A percentile compares a stretch with the other conserved stretches of the same genome.
Conservation (phyloP, 805 yeast species). For the Torulaspora maleeae region DNA sequence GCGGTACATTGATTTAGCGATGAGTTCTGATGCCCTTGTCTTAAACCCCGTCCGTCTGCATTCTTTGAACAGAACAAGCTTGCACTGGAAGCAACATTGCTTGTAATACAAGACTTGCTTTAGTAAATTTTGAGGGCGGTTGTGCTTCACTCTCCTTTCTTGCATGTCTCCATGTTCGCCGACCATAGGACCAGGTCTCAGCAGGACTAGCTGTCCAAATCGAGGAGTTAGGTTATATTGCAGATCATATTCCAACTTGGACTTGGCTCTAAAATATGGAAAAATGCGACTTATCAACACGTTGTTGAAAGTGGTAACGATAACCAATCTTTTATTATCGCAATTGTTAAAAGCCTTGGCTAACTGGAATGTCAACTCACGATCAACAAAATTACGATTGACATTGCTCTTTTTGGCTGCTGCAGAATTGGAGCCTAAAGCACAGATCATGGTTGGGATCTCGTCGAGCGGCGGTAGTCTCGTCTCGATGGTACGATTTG, state of each 20-base stretch:
- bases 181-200: conserved; percentile 31
- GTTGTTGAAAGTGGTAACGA: conserved; percentile 27
- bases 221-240: conserved; percentile 8
- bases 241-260: conserved; percentile 20
- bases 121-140: conserved; percentile 5
- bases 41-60: conserved; percentile 13
- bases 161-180: conserved; percentile 23
- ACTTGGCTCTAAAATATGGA: conserved; percentile 22
- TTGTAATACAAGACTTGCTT: conserved; percentile 10
- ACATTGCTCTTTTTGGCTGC: conserved; percentile 4
- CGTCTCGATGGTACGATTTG: neutral
- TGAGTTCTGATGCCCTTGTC: conserved; percentile 19
- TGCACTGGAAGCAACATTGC: conserved; percentile 14
- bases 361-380: conserved; percentile 18
- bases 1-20: conserved; percentile 21
- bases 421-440: conserved; percentile 18
- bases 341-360: conserved; percentile 13
- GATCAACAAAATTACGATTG: conserved; percentile 21
- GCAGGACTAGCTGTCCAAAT: conserved; percentile 14
- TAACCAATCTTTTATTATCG: conserved; percentile 16
- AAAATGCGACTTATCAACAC: conserved; percentile 14
- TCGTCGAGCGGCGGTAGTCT: conserved; percentile 12
- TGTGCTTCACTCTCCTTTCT: conserved; percentile 1
- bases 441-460: conserved; percentile 16
- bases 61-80: conserved; percentile 11